Evolutionary conservation across 345 rosid species (phyloP).

Genomic region (Brassica napus): Da-Ae NC_063435.1:1019501-1020000

Average conservation of each 20-base stretch:
- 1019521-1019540: not conserved
- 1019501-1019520: not conserved
- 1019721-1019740: constrained; percentile 18
- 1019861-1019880: constrained; percentile 21
- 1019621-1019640: constrained; percentile 62
- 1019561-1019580: constrained; percentile 44
- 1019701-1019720: not conserved
- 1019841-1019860: constrained; percentile 78
- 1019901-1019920: not conserved
- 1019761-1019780: constrained; percentile 83
- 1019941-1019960: constrained; percentile 42
- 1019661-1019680: constrained; percentile 78
- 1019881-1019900: not conserved
- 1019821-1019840: constrained; percentile 76
- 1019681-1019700: constrained; percentile 55
- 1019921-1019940: not conserved
- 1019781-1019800: constrained; percentile 75
- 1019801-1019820: constrained; percentile 66
- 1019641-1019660: constrained; percentile 63
- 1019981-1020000: constrained; percentile 75
- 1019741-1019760: constrained; percentile 49
- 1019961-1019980: constrained; percentile 75
- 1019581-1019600: constrained; percentile 81
- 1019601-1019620: constrained; percentile 63
- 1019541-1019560: not conserved